phyloP scores from a whole-genome alignment of 2,329 filamentous ascomycete genomes.

The Aspergillus pseudonomiae region DNA sequence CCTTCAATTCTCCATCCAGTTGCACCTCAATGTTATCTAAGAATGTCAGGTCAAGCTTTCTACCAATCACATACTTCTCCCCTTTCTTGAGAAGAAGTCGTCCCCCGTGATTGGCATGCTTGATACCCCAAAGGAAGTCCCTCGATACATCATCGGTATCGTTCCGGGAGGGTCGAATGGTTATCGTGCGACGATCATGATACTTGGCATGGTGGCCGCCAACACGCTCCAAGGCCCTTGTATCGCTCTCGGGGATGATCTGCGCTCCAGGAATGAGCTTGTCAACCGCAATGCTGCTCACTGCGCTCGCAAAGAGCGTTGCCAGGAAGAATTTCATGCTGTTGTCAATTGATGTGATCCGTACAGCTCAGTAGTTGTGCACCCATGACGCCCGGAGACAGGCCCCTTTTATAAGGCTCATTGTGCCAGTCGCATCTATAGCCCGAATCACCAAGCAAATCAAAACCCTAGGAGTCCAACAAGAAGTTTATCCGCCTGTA shows the following conservation, averaged over 20 bases:
- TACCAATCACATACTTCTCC: conserved; percentile 61
- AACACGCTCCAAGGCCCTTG: conserved; percentile 20
- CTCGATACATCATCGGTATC: conserved; percentile 60
- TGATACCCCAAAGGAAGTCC: conserved; percentile 58
- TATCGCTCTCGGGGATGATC: conserved; percentile 29
- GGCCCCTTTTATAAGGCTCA: conserved; percentile 5
- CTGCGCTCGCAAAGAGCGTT: conserved; percentile 25
- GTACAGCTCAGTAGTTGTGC: background rate
- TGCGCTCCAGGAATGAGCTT: conserved; percentile 28
- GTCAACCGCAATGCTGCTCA: conserved; percentile 21
- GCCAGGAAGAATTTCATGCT: conserved; percentile 31
- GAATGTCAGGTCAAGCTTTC: conserved; percentile 62
- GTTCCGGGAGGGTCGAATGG: conserved; percentile 56
- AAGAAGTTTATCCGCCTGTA: conserved; percentile 31
- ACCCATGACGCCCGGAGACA: background rate
- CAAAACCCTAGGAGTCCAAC: background rate
- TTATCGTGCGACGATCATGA: conserved; percentile 49
- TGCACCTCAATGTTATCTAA: conserved; percentile 61
- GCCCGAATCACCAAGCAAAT: background rate
- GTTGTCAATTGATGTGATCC: background rate
- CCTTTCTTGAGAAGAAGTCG: conserved; percentile 58
- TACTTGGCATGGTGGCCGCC: conserved; percentile 30
- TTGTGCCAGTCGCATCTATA: background rate
- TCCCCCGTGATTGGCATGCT: conserved; percentile 62
- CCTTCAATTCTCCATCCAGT: conserved; percentile 60